These are phyloP conservation scores for Crithidia acanthocephali DNA, from an alignment of 208 protist species.

Conservation along the genomic window DNA sequence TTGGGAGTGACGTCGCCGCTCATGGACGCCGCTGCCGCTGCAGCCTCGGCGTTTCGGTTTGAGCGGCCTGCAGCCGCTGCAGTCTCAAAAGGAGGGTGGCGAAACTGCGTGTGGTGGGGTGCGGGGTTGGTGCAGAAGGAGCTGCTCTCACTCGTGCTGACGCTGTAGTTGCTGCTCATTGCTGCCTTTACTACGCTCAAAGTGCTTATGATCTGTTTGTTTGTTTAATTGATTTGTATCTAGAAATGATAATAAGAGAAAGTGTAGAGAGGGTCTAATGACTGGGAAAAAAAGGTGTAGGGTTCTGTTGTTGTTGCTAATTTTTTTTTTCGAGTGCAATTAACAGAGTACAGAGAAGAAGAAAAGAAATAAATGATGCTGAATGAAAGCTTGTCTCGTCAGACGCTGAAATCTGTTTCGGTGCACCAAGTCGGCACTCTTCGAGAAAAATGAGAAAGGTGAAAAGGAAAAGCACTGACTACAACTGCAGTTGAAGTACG, in stretches of 20 bases:
- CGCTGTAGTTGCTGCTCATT: slow-evolving; percentile 30
- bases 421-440: background rate
- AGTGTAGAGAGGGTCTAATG: background rate
- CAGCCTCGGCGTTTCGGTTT: background rate
- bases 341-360: no score
- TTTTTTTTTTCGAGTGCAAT: background rate
- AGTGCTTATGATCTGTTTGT: no score
- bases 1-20: slow-evolving; percentile 1
- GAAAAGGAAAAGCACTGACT: slow-evolving; percentile 20
- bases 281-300: background rate
- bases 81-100: background rate
- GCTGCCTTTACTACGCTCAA: no score
- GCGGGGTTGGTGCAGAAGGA: slow-evolving; percentile 32
- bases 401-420: no score
- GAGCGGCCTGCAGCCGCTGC: background rate
- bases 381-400: no score
- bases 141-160: slow-evolving; percentile 44
- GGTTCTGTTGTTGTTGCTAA: background rate
- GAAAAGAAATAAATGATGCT: slow-evolving; percentile 5
- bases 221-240: no score
- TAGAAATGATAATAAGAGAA: no score
- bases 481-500: no score
- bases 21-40: background rate
- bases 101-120: background rate
- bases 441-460: slow-evolving; percentile 4